Percentiles rank a stretch among this genome's conserved stretches.
Evolutionary conservation across 1,284 basidiomycete genomes (phyloP).

Genomic region (Naganishia sp.): DNA sequence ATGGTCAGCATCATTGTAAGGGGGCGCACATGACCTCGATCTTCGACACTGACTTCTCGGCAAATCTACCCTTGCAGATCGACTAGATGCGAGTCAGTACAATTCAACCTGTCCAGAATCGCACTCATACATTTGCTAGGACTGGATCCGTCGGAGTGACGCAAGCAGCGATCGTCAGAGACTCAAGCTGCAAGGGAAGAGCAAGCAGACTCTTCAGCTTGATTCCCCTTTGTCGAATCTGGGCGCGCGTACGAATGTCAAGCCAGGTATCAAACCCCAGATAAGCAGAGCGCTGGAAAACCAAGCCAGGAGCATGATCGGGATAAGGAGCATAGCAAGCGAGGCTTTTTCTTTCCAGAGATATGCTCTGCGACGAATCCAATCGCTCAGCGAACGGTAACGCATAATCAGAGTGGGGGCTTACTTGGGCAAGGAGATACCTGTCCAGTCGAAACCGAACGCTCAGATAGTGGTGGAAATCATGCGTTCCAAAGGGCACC

Average conservation of each 20-base stretch:
- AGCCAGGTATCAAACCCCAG: constrained; percentile 79
- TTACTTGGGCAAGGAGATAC: constrained; percentile 86
- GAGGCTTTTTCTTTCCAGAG: constrained; percentile 83
- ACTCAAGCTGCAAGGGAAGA: constrained; percentile 59
- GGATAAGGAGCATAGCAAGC: constrained; percentile 75
- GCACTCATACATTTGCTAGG: constrained; percentile 69
- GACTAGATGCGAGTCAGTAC: constrained; percentile 32
- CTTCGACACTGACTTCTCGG: constrained; percentile 55
- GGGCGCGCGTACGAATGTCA: constrained; percentile 63
- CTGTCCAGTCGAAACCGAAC: constrained; percentile 55
- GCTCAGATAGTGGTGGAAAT: not conserved
- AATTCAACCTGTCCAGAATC: not conserved
- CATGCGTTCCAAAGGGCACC: not conserved
- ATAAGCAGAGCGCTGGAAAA: constrained; percentile 78
- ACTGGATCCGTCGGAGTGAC: constrained; percentile 97
- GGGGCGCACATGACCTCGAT: too few relatives aligned
- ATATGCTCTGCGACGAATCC: constrained; percentile 57
- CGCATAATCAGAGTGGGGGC: not conserved
- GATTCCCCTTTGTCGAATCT: too few relatives aligned
- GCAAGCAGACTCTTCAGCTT: not conserved
- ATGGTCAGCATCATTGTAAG: not conserved
- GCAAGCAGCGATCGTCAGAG: constrained; percentile 84
- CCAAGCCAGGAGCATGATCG: constrained; percentile 82
- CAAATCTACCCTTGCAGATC: constrained; percentile 48
- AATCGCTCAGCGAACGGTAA: not conserved